A percentile compares a stretch with the other conserved stretches of the same genome.
Evolutionary conservation across 1,139 yeast species (phyloP).

Genomic region (Keqinozyma sinolaborantium): DNA sequence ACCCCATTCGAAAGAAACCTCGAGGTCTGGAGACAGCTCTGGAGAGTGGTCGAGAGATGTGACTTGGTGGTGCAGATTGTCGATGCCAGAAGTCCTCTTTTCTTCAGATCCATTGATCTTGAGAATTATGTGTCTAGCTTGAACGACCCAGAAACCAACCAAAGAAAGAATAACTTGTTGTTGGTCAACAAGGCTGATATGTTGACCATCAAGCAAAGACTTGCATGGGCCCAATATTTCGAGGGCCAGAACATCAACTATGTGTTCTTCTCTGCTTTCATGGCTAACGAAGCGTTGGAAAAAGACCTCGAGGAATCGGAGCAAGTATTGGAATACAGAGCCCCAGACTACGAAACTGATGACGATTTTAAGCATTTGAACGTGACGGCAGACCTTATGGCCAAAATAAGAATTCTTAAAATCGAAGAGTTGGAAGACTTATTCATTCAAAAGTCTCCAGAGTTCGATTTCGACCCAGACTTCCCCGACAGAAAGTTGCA

Average conservation of each 20-base stretch:
- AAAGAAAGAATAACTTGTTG: conserved; percentile 68
- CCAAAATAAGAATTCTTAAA: conserved; percentile 66
- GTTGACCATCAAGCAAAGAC: conserved; percentile 71
- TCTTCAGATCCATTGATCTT: conserved; percentile 86
- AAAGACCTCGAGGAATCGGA: conserved; percentile 39
- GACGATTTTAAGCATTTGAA: conserved; percentile 3
- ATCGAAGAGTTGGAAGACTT: conserved; percentile 83
- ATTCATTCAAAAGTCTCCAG: conserved; percentile 78
- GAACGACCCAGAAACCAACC: conserved; percentile 43
- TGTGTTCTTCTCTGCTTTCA: conserved; percentile 90
- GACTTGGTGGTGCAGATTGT: conserved; percentile 96
- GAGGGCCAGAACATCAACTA: conserved; percentile 64
- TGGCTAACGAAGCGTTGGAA: conserved; percentile 71
- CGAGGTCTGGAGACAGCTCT: conserved; percentile 97
- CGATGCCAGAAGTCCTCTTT: conserved; percentile 92
- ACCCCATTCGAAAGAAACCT: conserved; percentile 97
- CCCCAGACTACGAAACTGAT: conserved; percentile 5
- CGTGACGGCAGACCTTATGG: conserved; percentile 20
- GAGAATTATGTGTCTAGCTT: conserved; percentile 79
- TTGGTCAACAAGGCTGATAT: conserved; percentile 94
- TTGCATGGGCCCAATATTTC: conserved; percentile 85
- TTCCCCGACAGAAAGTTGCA: conserved; percentile 66
- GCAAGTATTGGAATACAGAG: conserved; percentile 8
- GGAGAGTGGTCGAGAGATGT: conserved; percentile 97
- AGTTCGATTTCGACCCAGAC: conserved; percentile 50